Conservation (phyloP, 257 asterid species). For the Euphrasia confusa region DNA sequence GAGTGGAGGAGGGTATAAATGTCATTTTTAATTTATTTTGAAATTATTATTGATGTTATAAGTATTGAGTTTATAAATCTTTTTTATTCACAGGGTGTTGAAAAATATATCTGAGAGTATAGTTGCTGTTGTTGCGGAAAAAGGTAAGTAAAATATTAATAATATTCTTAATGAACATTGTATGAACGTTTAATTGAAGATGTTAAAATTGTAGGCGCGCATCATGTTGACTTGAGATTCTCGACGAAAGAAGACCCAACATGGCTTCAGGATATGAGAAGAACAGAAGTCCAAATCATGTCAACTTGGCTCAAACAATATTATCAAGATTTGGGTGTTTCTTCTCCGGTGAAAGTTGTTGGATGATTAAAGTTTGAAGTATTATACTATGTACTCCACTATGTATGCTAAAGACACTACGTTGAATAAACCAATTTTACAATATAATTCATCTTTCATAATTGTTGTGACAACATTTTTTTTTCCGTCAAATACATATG, state of each 20-base stretch:
- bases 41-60: too few relatives aligned
- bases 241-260: constrained; percentile 71
- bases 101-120: constrained; percentile 59
- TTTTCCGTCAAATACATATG: too few relatives aligned
- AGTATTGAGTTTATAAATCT: background rate
- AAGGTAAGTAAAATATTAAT: constrained; percentile 34
- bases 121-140: constrained; percentile 59
- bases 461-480: too few relatives aligned
- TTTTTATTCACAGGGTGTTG: constrained; percentile 48
- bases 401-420: too few relatives aligned
- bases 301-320: constrained; percentile 55
- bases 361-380: too few relatives aligned
- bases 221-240: constrained; percentile 78
- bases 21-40: background rate
- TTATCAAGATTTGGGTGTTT: constrained; percentile 31
- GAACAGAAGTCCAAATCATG: constrained; percentile 48
- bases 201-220: constrained; percentile 48
- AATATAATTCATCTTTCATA: too few relatives aligned
- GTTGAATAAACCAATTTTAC: too few relatives aligned
- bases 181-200: background rate
- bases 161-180: background rate
- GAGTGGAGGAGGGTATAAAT: constrained; percentile 87
- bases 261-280: constrained; percentile 64
- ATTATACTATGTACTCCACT: too few relatives aligned
- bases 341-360: background rate